Conservation (phyloP, 257 asterid species). For the Nicotiana noctiflora region DNA sequence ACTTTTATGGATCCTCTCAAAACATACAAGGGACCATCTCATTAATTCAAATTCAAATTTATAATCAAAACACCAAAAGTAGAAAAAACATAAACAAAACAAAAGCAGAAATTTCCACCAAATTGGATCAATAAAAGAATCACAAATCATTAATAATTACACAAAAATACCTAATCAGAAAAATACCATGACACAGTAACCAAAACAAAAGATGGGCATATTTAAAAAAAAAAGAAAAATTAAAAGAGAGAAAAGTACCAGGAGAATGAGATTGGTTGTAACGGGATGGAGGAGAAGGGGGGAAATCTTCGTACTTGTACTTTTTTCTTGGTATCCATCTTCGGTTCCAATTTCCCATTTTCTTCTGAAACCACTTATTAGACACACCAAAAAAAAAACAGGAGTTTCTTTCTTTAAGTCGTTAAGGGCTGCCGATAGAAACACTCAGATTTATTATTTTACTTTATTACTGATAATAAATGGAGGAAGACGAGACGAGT, state of each 20-base stretch:
- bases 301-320: constrained; percentile 20
- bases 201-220: not conserved
- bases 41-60: not conserved
- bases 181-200: not conserved
- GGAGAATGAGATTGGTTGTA: constrained; percentile 28
- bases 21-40: not conserved
- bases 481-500: not conserved
- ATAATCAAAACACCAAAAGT: not conserved
- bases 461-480: not conserved
- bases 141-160: not conserved
- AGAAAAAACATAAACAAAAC: not conserved
- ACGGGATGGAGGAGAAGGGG: constrained; percentile 38
- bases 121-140: not conserved
- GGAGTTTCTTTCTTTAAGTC: too few relatives aligned
- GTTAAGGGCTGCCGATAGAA: not conserved
- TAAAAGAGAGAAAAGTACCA: constrained; percentile 21
- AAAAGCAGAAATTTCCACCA: not conserved
- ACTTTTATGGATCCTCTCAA: not conserved
- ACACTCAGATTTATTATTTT: not conserved
- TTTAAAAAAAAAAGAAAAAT: not conserved
- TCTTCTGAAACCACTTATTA: not conserved
- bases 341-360: not conserved
- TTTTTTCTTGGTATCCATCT: constrained; percentile 31
- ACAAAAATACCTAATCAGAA: not conserved
- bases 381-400: not conserved